Conservation (phyloP, 139 green algal species). For the Volvox reticuliferus region DNA sequence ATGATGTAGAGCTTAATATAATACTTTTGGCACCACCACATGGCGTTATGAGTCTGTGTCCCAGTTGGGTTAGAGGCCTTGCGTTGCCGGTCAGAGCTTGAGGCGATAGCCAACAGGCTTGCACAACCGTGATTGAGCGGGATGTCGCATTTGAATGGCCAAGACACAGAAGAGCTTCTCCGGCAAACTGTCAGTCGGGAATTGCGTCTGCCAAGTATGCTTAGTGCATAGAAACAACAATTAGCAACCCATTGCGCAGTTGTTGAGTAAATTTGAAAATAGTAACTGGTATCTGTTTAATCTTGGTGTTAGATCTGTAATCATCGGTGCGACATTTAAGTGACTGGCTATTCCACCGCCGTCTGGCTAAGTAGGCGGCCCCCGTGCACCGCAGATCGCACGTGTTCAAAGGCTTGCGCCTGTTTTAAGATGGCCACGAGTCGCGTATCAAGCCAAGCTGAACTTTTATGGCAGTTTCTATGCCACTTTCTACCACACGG, state of each 20-base stretch:
- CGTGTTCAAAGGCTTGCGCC: slow-evolving; percentile 1
- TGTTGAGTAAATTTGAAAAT: too few species aligned
- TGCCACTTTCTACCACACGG: not conserved
- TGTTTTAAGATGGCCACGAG: slow-evolving; percentile 21
- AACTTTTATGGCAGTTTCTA: slow-evolving; percentile 21
- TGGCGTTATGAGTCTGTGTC: not conserved
- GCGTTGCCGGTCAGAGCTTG: not conserved
- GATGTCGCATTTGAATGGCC: not conserved
- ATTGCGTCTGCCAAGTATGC: not conserved
- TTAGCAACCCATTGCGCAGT: too few species aligned
- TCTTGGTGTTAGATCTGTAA: too few species aligned
- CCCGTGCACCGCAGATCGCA: not conserved
- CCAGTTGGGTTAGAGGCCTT: not conserved
- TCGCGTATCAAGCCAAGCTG: slow-evolving; percentile 36
- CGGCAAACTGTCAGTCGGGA: slow-evolving; percentile 13
- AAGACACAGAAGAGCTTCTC: slow-evolving; percentile 23
- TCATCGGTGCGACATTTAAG: too few species aligned
- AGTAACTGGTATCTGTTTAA: too few species aligned
- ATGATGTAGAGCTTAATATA: slow-evolving; percentile 1
- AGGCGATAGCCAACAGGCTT: not conserved
- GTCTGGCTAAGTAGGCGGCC: too few species aligned
- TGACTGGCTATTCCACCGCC: too few species aligned
- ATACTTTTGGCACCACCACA: not conserved
- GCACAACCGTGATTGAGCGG: not conserved
- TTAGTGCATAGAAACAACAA: too few species aligned